These are phyloP conservation scores for Leishmania tropica DNA, from an alignment of 208 protist species.

Conservation along the genomic window DNA sequence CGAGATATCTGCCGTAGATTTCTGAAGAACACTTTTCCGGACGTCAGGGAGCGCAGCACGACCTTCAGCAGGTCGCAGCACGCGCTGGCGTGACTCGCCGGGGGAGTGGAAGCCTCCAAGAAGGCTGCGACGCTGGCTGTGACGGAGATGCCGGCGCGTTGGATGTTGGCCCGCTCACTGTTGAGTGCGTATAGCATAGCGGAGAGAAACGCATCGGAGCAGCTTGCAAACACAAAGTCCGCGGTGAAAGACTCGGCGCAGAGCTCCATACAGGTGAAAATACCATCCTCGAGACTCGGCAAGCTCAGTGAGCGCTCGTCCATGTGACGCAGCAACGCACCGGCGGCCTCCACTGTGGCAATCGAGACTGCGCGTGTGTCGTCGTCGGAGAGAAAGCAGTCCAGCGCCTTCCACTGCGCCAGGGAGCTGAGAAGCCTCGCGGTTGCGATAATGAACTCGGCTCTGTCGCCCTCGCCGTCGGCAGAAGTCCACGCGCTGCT, in stretches of 20 bases:
- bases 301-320: slow-evolving; percentile 51
- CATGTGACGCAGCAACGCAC: slow-evolving; percentile 53
- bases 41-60: slow-evolving; percentile 32
- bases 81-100: slow-evolving; percentile 18
- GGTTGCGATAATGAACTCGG: slow-evolving; percentile 45
- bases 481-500: slow-evolving; percentile 36
- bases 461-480: slow-evolving; percentile 53
- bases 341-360: slow-evolving; percentile 47
- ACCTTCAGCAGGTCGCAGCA: slow-evolving; percentile 33
- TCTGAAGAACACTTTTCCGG: slow-evolving; percentile 27
- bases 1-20: slow-evolving; percentile 37
- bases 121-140: slow-evolving; percentile 46
- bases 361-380: slow-evolving; percentile 35
- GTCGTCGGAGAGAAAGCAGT: slow-evolving; percentile 65
- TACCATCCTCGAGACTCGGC: slow-evolving; percentile 62
- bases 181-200: slow-evolving; percentile 74
- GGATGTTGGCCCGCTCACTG: slow-evolving; percentile 45
- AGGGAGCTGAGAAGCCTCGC: slow-evolving; percentile 54
- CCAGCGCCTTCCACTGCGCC: slow-evolving; percentile 71
- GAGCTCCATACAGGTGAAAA: slow-evolving; percentile 67
- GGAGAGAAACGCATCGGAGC: slow-evolving; percentile 55
- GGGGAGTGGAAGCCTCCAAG: slow-evolving; percentile 27
- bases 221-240: slow-evolving; percentile 51
- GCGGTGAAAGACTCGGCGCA: slow-evolving; percentile 67
- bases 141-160: slow-evolving; percentile 67